Conservation (phyloP, 2,329 filamentous ascomycete species). For the Colletotrichum acutatum region DNA sequence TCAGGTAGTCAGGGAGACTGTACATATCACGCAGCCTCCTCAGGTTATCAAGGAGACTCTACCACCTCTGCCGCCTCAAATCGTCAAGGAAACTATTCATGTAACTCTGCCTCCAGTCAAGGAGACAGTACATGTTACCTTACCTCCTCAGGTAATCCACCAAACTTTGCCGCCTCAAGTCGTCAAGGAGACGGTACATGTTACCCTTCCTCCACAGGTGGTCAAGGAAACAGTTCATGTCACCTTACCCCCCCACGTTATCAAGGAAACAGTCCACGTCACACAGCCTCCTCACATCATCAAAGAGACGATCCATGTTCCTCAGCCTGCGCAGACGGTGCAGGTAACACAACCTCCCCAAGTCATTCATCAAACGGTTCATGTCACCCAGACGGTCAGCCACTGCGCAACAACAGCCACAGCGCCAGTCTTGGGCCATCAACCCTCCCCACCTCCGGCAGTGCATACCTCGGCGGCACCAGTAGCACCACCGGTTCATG, state of each 20-base stretch:
- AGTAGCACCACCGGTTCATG: not conserved
- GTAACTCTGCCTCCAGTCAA: not conserved
- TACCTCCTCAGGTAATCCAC: not conserved
- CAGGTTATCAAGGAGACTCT: slow-evolving; percentile 22
- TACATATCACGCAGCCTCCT: not conserved
- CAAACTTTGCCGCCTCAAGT: slow-evolving; percentile 2
- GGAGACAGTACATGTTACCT: slow-evolving; percentile 15
- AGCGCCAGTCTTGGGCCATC: not conserved
- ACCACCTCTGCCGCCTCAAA: slow-evolving; percentile 11
- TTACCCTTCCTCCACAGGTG: slow-evolving; percentile 4
- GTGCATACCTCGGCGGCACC: not conserved
- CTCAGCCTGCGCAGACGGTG: slow-evolving; percentile 13
- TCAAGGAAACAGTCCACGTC: slow-evolving; percentile 9
- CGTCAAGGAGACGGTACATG: not conserved
- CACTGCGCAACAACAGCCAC: slow-evolving; percentile 12
- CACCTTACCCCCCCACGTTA: slow-evolving; percentile 10
- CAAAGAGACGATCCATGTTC: slow-evolving; percentile 4
- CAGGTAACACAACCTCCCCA: slow-evolving; percentile 20
- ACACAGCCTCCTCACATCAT: slow-evolving; percentile 1
- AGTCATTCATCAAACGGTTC: slow-evolving; percentile 11
- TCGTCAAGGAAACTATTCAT: not conserved
- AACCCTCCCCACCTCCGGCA: slow-evolving; percentile 10
- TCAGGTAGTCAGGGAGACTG: not conserved
- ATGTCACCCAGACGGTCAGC: slow-evolving; percentile 17
- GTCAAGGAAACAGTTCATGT: slow-evolving; percentile 30